A percentile compares a stretch with the other conserved stretches of the same genome.
phyloP scores from a whole-genome alignment of 345 rosid genomes.

The Xanthoceras sorbifolium region DNA sequence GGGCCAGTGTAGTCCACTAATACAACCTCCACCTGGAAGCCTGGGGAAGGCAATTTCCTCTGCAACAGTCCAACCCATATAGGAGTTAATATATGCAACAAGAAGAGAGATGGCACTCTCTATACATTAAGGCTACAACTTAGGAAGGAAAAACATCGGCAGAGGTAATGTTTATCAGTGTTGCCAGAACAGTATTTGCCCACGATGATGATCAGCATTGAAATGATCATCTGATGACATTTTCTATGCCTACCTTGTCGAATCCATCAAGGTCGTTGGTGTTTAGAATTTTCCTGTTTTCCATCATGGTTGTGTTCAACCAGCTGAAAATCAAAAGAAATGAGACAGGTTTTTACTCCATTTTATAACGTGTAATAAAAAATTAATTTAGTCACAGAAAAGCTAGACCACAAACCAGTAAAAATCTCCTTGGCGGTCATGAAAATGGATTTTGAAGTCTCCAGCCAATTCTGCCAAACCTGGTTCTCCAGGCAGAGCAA shows the following conservation, averaged over 20 bases:
- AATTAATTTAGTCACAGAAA: not conserved
- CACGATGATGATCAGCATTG: not conserved
- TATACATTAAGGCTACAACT: not conserved
- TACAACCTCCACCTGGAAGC: constrained; percentile 82
- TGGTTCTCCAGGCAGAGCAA: constrained; percentile 88
- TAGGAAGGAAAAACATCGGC: not conserved
- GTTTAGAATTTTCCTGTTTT: constrained; percentile 65
- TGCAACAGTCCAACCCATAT: constrained; percentile 31
- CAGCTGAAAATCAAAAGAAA: constrained; percentile 47
- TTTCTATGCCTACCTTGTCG: constrained; percentile 57
- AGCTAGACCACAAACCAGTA: constrained; percentile 61
- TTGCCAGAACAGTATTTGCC: not conserved
- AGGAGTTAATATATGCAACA: constrained; percentile 8
- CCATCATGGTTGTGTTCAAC: constrained; percentile 85
- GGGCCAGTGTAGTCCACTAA: constrained; percentile 48
- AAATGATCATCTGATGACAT: not conserved
- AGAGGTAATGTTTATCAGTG: not conserved
- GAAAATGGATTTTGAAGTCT: constrained; percentile 85
- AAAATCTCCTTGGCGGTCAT: constrained; percentile 92
- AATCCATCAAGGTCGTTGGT: constrained; percentile 74
- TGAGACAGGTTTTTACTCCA: constrained; percentile 9
- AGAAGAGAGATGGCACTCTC: not conserved
- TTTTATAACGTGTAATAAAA: not conserved
- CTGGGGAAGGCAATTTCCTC: constrained; percentile 89
- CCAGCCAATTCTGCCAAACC: constrained; percentile 78